These are phyloP conservation scores for Tanacetum coccineum DNA, from an alignment of 129 eudicot genomes.

Conservation along the genomic window DNA sequence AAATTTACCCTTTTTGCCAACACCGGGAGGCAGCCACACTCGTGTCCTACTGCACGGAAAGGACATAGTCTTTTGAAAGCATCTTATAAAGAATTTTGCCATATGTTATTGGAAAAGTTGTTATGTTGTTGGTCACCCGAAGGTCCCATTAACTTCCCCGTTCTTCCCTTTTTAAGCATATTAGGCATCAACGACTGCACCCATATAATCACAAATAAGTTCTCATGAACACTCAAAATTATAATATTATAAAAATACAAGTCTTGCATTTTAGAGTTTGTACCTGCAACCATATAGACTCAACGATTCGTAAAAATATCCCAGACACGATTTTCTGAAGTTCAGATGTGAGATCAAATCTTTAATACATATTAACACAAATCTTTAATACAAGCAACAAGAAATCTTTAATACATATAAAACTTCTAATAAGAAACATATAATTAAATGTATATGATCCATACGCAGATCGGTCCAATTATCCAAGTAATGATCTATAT, in stretches of 20 bases:
- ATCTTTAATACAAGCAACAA: too few relatives aligned
- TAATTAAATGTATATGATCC: too few relatives aligned
- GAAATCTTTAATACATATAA: too few relatives aligned
- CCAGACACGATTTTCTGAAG: slow-evolving; percentile 82
- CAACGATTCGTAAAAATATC: slow-evolving; percentile 74
- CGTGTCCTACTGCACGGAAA: not conserved
- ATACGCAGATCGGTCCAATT: too few relatives aligned
- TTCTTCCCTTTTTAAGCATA: slow-evolving; percentile 44
- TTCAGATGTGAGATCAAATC: slow-evolving; percentile 44
- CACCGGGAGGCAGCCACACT: not conserved
- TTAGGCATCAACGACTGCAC: slow-evolving; percentile 68
- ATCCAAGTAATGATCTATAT: too few relatives aligned
- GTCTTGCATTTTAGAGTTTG: not conserved
- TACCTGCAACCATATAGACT: slow-evolving; percentile 93
- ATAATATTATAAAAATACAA: not conserved
- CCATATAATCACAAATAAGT: slow-evolving; percentile 13
- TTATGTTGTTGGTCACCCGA: slow-evolving; percentile 52
- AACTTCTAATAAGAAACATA: too few relatives aligned
- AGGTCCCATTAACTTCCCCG: slow-evolving; percentile 37
- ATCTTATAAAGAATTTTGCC: not conserved
- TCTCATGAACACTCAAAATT: not conserved
- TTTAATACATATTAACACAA: too few relatives aligned
- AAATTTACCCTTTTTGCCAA: not conserved
- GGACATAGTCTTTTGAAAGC: not conserved
- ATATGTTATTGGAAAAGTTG: not conserved